Evolutionary conservation across 2,329 filamentous ascomycete species (phyloP).

Genomic region (Onygenales sp.): DNA sequence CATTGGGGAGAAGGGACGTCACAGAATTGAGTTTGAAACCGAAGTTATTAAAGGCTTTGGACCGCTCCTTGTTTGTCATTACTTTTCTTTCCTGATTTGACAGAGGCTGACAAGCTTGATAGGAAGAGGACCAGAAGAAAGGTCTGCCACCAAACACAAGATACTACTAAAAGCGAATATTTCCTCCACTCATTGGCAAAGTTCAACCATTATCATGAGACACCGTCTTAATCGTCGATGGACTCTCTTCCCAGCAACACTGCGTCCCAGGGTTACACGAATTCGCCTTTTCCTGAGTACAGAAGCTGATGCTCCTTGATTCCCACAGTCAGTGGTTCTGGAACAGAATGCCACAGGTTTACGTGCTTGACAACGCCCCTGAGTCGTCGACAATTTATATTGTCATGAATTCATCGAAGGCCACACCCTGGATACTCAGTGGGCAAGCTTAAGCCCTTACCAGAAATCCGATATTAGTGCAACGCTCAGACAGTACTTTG

Average conservation of each 20-base stretch:
- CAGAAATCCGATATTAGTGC: constrained; percentile 17
- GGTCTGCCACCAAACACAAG: not conserved
- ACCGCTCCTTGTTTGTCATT: not conserved
- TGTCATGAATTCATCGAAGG: constrained; percentile 22
- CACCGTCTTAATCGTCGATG: no score
- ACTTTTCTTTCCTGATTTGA: not conserved
- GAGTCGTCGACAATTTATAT: constrained; percentile 18
- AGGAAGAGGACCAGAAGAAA: not conserved
- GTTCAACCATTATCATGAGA: no score
- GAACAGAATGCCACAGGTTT: constrained; percentile 11
- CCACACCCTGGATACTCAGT: constrained; percentile 13
- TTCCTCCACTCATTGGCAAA: not conserved
- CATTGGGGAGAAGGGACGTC: constrained; percentile 5
- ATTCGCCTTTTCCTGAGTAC: no score
- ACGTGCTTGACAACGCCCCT: constrained; percentile 19
- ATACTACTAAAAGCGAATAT: not conserved
- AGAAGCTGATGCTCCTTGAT: no score
- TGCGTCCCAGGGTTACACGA: no score
- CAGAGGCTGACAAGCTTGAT: not conserved
- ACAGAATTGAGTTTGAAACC: constrained; percentile 15
- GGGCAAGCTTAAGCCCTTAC: constrained; percentile 11
- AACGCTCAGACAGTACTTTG: constrained; percentile 13
- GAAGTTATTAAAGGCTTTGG: not conserved
- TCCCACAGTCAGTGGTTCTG: no score
- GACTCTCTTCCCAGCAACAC: no score